Evolutionary conservation across 2,329 filamentous ascomycete genomes (phyloP).

Genomic region (Calonectria multiphialidica): DNA sequence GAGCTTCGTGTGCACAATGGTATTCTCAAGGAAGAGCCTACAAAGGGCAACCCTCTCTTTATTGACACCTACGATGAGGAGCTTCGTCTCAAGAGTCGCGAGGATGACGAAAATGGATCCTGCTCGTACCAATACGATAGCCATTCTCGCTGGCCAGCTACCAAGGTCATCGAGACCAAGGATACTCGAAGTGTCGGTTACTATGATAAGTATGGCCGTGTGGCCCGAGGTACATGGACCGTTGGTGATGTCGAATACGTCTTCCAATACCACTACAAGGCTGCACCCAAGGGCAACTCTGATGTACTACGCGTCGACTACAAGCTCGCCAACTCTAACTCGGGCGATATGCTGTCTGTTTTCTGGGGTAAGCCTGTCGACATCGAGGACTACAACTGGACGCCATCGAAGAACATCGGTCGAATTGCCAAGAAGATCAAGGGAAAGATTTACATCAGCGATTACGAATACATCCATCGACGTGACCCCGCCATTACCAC

Average conservation of each 20-base stretch:
- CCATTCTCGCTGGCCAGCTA: conserved; percentile 14
- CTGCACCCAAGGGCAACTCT: conserved; percentile 25
- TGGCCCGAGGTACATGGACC: conserved; percentile 22
- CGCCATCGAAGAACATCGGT: conserved; percentile 27
- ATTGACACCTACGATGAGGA: conserved; percentile 25
- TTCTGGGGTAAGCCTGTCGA: conserved; percentile 35
- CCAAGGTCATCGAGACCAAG: conserved; percentile 15
- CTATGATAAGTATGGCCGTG: conserved; percentile 33
- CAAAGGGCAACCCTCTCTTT: conserved; percentile 12
- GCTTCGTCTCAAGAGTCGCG: conserved; percentile 20
- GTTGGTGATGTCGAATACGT: conserved; percentile 16
- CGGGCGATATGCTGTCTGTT: conserved; percentile 25
- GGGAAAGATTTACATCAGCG: conserved; percentile 23
- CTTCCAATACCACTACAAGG: conserved; percentile 34
- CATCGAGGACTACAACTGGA: conserved; percentile 32
- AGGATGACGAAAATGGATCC: conserved; percentile 4
- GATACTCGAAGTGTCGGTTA: conserved; percentile 22
- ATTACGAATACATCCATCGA: conserved; percentile 34
- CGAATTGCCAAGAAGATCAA: conserved; percentile 25
- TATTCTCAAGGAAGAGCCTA: conserved; percentile 18
- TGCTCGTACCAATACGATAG: conserved; percentile 28
- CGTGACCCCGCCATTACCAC: conserved; percentile 28
- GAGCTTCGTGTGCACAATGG: conserved; percentile 20
- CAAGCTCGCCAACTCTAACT: conserved; percentile 5
- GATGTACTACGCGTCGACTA: conserved; percentile 32